Percentiles rank a stretch among this genome's conserved stretches.
These are phyloP conservation scores for Suhomyces xylopsoci DNA, from an alignment of 805 yeast species.

Conservation along the genomic window DNA sequence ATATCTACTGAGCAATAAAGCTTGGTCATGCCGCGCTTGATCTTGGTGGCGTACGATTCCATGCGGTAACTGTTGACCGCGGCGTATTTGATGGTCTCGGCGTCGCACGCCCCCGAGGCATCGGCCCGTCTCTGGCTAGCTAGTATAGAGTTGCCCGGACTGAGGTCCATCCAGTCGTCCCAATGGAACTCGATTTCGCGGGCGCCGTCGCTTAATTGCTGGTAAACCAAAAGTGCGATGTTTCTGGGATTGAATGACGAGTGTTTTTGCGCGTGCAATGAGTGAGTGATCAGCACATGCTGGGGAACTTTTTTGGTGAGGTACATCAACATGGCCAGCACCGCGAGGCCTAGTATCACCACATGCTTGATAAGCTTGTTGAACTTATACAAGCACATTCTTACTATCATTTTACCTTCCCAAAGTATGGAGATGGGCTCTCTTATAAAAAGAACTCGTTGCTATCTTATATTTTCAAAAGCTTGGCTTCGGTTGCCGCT, in stretches of 20 bases:
- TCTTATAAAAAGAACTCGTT: not conserved
- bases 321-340: not conserved
- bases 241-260: conserved; percentile 26
- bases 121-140: conserved; percentile 11
- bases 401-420: not conserved
- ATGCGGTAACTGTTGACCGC: conserved; percentile 31
- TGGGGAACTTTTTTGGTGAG: conserved; percentile 16
- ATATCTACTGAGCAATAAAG: conserved; percentile 29
- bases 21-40: conserved; percentile 32
- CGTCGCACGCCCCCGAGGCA: conserved; percentile 25
- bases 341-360: not conserved
- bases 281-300: conserved; percentile 17
- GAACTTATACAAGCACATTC: not conserved
- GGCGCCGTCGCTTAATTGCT: conserved; percentile 5
- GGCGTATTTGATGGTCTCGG: conserved; percentile 18
- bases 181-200: conserved; percentile 32
- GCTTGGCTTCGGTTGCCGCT: not conserved
- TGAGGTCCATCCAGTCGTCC: conserved; percentile 39
- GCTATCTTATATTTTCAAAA: not conserved
- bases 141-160: conserved; percentile 21
- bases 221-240: conserved; percentile 4
- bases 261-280: conserved; percentile 21
- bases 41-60: conserved; percentile 32
- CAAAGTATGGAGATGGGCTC: not conserved
- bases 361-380: not conserved